Conservation (phyloP, 2,329 filamentous ascomycete genomes). For the Simplicillium aogashimaense region DNA sequence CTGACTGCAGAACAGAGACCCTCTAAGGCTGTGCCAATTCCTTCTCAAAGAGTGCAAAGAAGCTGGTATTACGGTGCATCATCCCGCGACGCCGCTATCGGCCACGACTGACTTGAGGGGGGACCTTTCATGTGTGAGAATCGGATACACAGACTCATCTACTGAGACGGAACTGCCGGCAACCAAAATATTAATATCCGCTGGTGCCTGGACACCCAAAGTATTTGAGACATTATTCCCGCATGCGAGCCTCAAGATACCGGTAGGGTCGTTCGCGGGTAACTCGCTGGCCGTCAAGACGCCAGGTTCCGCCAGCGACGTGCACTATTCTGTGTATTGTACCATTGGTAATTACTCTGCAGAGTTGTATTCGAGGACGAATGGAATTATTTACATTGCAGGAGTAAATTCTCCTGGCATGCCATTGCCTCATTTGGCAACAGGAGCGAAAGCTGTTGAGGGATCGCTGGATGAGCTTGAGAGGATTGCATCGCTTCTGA, state of each 20-base stretch:
- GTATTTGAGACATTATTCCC: slow-evolving; percentile 60
- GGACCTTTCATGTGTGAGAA: slow-evolving; percentile 39
- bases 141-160: slow-evolving; percentile 32
- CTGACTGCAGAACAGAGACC: slow-evolving; percentile 39
- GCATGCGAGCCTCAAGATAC: slow-evolving; percentile 36
- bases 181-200: slow-evolving; percentile 49
- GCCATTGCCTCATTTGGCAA: slow-evolving; percentile 41
- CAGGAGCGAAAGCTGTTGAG: slow-evolving; percentile 9
- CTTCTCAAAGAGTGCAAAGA: slow-evolving; percentile 47
- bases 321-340: slow-evolving; percentile 61
- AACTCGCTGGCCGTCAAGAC: slow-evolving; percentile 61
- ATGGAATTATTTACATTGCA: slow-evolving; percentile 62
- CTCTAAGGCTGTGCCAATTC: slow-evolving; percentile 54
- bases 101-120: slow-evolving; percentile 39
- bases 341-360: slow-evolving; percentile 53
- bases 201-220: slow-evolving; percentile 18
- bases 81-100: slow-evolving; percentile 48
- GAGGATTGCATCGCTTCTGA: slow-evolving; percentile 34
- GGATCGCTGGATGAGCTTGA: slow-evolving; percentile 37
- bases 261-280: slow-evolving; percentile 48
- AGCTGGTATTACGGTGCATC: slow-evolving; percentile 54
- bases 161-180: slow-evolving; percentile 47
- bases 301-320: slow-evolving; percentile 32
- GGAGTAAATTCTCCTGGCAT: slow-evolving; percentile 56
- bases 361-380: slow-evolving; percentile 59